Base-by-base conservation (phyloP, 805 yeast species). In the Kodamaea lidongshanica region DNA sequence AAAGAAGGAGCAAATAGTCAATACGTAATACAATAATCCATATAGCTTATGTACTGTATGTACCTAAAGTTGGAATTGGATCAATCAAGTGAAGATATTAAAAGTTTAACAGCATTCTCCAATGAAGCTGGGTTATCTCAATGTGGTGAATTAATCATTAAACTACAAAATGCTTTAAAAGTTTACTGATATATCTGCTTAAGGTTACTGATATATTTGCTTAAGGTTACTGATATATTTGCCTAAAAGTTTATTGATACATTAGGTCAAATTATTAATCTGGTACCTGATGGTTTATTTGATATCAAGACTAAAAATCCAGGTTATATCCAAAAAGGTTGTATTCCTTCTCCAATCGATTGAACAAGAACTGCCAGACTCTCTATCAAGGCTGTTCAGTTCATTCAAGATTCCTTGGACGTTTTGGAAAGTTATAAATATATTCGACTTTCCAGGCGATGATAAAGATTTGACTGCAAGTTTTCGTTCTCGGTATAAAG, bases 321-420 rank as follows among this genome's bases (percentile, higher is more conserved):
- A 16, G 98, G 98, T 17, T 97, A 89, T 53, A 92, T 89, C 35
- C 98, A 92, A 68, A 98, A 92, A 62, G 98, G 98, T 54, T 92
- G 88, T 37, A 73, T 77, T 32, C 98, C 98, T 29, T 79, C 95
- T 6, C 86, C 97, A 5, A 82, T 88, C 65, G 98, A 92, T 55
- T 77, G 97, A 56, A 79, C 87, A 21, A 72, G 79, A 41, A 95
- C 95, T 5, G 78, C 88, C 5, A 75, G 97, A 54, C 80, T 81
- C 55, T 95, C 95, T 3, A 81, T 89, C 44, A 81, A 78, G 58
- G 86, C 96, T 34, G 79, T 88, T 34, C 81, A 86, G 54, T 92
- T 84, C 56, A 75, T 89, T 41, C 97, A 92, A 57, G 69, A 77
- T 15, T 38, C 41, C 16, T 25, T 27, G 20, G 57, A 49, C 19